phyloP scores from a whole-genome alignment of 495 filamentous ascomycete species.

The Cryomyces minteri region DNA sequence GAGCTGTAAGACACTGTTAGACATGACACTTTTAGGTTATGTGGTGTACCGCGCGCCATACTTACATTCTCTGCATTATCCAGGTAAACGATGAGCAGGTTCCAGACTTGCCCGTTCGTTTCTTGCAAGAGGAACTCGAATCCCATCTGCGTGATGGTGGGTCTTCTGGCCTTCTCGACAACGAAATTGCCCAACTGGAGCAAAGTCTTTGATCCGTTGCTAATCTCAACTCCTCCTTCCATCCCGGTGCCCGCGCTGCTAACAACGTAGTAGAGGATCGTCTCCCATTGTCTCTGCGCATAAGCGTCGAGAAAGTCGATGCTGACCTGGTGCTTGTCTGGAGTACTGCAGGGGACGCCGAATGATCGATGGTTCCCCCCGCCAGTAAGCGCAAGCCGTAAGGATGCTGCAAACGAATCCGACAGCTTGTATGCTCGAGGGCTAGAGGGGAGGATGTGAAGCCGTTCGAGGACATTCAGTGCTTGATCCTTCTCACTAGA shows the following conservation, averaged over 20 bases:
- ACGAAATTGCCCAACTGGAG: slow-evolving; percentile 68
- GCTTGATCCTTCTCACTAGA: slow-evolving; percentile 63
- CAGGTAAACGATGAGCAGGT: slow-evolving; percentile 79
- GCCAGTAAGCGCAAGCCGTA: slow-evolving; percentile 73
- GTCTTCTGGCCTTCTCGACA: slow-evolving; percentile 35
- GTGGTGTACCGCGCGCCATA: not conserved
- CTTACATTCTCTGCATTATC: slow-evolving; percentile 52
- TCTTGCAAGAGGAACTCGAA: slow-evolving; percentile 92
- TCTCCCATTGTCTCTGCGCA: slow-evolving; percentile 81
- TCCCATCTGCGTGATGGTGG: slow-evolving; percentile 71
- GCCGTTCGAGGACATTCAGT: slow-evolving; percentile 54
- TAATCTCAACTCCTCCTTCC: slow-evolving; percentile 36
- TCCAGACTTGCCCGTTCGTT: slow-evolving; percentile 92
- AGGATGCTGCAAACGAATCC: slow-evolving; percentile 52
- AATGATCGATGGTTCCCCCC: slow-evolving; percentile 74
- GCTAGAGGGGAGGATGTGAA: slow-evolving; percentile 60
- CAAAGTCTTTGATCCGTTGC: slow-evolving; percentile 63
- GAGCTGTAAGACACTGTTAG: slow-evolving; percentile 20
- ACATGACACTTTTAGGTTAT: no score
- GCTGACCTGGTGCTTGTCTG: slow-evolving; percentile 37
- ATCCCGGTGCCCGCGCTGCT: slow-evolving; percentile 40
- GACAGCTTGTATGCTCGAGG: slow-evolving; percentile 51
- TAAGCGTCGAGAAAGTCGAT: slow-evolving; percentile 65
- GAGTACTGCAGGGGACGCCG: slow-evolving; percentile 55
- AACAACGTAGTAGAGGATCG: slow-evolving; percentile 89